A percentile compares a stretch with the other conserved stretches of the same genome.
Evolutionary conservation across 2,329 filamentous ascomycete species (phyloP).

Genomic region (Trichophyton mentagrophytes): DNA sequence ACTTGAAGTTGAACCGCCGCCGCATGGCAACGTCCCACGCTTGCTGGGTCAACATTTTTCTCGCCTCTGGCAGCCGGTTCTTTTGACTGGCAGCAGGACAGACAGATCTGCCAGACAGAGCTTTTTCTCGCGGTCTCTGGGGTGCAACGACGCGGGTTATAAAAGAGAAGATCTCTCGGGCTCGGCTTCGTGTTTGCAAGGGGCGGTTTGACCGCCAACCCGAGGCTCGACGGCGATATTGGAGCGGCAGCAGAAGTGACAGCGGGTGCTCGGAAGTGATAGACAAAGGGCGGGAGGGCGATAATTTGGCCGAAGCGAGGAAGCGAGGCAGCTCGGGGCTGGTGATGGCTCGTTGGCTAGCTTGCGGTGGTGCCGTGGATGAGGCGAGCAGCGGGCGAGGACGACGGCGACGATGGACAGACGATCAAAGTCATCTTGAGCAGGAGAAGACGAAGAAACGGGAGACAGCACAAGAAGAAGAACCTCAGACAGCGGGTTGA

Average conservation of each 20-base stretch:
- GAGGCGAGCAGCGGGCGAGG: neutral
- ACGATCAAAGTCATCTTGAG: neutral
- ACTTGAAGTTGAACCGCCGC: slow-evolving; percentile 2
- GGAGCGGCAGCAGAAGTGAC: neutral
- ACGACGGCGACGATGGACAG: neutral
- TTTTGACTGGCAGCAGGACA: neutral
- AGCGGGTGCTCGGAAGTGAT: neutral
- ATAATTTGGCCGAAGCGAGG: neutral
- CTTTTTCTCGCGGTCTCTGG: neutral
- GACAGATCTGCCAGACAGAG: neutral
- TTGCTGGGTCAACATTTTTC: neutral
- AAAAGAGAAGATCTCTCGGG: no score
- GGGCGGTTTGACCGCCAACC: neutral
- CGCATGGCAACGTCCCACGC: slow-evolving; percentile 4
- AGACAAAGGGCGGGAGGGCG: neutral
- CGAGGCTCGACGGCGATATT: neutral
- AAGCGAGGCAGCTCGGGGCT: neutral
- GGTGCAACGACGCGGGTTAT: no score
- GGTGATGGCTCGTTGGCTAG: neutral
- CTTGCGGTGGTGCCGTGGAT: neutral
- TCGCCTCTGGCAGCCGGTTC: neutral
- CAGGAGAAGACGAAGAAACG: neutral
- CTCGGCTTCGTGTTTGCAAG: no score
- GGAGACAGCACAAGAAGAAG: neutral
- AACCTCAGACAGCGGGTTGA: no score